Conservation (phyloP, 2,329 filamentous ascomycete genomes). For the Talaromyces sp. region DNA sequence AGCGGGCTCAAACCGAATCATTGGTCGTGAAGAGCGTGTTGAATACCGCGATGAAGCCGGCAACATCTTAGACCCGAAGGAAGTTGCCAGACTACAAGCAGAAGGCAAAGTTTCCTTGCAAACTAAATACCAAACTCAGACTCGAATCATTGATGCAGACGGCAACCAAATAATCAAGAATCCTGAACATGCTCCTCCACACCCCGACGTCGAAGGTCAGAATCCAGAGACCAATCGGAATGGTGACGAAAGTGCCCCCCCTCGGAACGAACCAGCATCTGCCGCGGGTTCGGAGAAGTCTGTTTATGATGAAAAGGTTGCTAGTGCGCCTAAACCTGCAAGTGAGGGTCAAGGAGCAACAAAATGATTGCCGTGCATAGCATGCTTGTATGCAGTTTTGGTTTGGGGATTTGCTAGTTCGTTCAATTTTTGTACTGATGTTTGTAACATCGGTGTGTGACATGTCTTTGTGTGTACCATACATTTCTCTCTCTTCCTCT, state of each 20-base stretch:
- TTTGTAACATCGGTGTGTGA: background rate
- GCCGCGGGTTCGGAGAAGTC: slow-evolving; percentile 36
- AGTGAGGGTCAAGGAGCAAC: slow-evolving; percentile 47
- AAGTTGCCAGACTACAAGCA: slow-evolving; percentile 65
- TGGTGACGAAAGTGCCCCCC: slow-evolving; percentile 30
- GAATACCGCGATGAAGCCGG: slow-evolving; percentile 95
- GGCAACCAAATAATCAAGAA: slow-evolving; percentile 66
- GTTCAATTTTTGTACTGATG: background rate
- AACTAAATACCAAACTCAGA: slow-evolving; percentile 93
- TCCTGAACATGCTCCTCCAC: slow-evolving; percentile 45
- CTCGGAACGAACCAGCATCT: slow-evolving; percentile 35
- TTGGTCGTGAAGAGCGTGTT: slow-evolving; percentile 68
- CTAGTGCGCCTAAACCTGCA: slow-evolving; percentile 40
- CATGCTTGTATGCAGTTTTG: background rate
- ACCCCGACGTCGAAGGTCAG: slow-evolving; percentile 54
- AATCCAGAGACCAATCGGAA: slow-evolving; percentile 51
- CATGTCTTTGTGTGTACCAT: slow-evolving; percentile 2
- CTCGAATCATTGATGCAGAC: slow-evolving; percentile 69
- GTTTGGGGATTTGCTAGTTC: background rate
- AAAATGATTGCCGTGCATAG: slow-evolving; percentile 18
- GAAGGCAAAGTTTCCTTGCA: slow-evolving; percentile 93
- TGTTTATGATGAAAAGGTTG: slow-evolving; percentile 29
- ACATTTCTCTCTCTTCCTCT: background rate
- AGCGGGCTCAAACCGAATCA: slow-evolving; percentile 26
- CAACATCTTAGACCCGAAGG: slow-evolving; percentile 75